Base-by-base conservation (phyloP, 1,139 yeast genomes). In the Magnusiomyces ingens region DNA sequence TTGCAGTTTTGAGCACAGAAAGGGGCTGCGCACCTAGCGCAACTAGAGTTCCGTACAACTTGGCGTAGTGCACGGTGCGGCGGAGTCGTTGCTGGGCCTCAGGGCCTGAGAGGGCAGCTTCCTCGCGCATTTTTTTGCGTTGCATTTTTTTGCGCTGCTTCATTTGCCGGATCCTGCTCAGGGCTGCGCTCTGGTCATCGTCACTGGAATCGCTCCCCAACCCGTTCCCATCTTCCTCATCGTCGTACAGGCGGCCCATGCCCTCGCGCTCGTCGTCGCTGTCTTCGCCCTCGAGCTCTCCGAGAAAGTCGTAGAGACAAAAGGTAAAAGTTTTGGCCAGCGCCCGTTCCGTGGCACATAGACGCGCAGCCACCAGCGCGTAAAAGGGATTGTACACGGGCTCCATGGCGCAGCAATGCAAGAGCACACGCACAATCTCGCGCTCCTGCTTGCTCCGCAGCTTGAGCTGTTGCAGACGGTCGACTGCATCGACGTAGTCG, bases 301-400 rank as follows among this genome's bases (percentile, higher is more conserved):
- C 81, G n/a, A 91, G 64, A 51, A 83, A 76, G 67, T 93, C 96
- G 98, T 98, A 94, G 47, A 94, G 75, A 65, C 82, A 76, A 67
- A 93, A 90, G 65, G 93, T 97, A 62, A 94, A 84, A 0, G 95
- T 81, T 67, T 91, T 91, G 63, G 88, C 78, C 67, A 85, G 73
- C 1, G 83, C 75, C 55, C 78, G 80, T 59, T 85, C 88, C 41
- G 82, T 78, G 41, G 76, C 80, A 63, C 95, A 85, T 17, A 91
- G 69, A 62, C 88, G 87, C 47, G 78, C 76, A 0, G 95, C 95
- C 36, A 94, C 78, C 13, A 86, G 71, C 0, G 93, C 87, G 68
- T 94, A 94, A 67, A 85, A 94, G 1, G 98, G 98, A 64, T 94
- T 94, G 75, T 87, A 91, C 0, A 80, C 79, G 37, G 85, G 80